Percentiles rank a stretch among this genome's conserved stretches.
Conservation (phyloP, 805 yeast species). For the Kazachstania africana region DNA sequence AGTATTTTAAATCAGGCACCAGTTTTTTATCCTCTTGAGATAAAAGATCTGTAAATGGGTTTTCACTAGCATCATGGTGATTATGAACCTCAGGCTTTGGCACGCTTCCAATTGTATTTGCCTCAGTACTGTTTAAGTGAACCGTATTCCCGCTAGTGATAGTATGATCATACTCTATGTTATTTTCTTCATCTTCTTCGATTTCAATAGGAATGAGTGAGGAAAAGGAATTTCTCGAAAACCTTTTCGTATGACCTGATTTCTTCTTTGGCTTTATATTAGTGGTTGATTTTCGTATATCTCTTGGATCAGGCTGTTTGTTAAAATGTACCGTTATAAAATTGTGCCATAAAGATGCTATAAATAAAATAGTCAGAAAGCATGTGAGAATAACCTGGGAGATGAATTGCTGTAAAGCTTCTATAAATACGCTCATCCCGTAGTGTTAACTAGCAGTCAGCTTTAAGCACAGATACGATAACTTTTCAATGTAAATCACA, state of each 20-base stretch:
- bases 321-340: constrained; percentile 17
- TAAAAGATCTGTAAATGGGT: constrained; percentile 20
- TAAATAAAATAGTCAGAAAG: constrained; percentile 17
- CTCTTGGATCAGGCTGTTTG: constrained; percentile 20
- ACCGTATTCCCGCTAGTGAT: constrained; percentile 9
- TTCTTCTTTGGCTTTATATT: constrained; percentile 4
- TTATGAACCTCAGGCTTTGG: background rate
- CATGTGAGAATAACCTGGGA: constrained; percentile 4
- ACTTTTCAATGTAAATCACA: background rate
- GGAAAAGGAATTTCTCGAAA: constrained; percentile 9
- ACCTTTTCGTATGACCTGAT: constrained; percentile 3
- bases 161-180: constrained; percentile 23
- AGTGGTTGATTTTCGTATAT: constrained; percentile 19
- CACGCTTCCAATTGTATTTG: background rate
- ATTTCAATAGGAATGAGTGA: constrained; percentile 14
- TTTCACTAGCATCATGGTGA: constrained; percentile 4
- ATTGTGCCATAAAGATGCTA: constrained; percentile 23
- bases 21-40: constrained; percentile 24
- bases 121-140: background rate
- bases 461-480: no score
- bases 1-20: constrained; percentile 51
- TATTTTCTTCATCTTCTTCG: constrained; percentile 15
- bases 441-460: no score
- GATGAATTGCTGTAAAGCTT: constrained; percentile 3
- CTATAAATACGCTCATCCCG: no score